phyloP scores from a whole-genome alignment of 192 early-diverging fungal genomes.

The Helicostylum pulchrum region DNA sequence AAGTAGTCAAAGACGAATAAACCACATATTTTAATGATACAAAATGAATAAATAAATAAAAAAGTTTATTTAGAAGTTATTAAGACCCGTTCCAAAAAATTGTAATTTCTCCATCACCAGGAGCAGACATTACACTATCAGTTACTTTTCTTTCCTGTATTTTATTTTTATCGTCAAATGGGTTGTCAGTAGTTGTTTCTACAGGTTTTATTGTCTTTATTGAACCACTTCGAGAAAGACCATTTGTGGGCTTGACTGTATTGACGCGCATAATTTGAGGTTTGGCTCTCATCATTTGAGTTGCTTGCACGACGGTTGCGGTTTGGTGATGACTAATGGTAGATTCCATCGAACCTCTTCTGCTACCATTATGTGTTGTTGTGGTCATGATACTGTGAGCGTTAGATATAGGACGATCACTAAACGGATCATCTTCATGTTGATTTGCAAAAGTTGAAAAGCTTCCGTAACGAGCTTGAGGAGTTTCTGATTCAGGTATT shows the following conservation, averaged over 20 bases:
- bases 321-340: slow-evolving; percentile 6
- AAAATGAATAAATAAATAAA: not conserved
- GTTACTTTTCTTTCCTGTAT: slow-evolving; percentile 6
- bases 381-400: slow-evolving; percentile 6
- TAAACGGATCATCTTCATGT: not conserved
- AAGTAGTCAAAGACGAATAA: slow-evolving; percentile 15
- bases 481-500: slow-evolving; percentile 8
- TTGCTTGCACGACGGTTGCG: slow-evolving; percentile 12
- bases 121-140: slow-evolving; percentile 29
- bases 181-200: not conserved
- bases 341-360: slow-evolving; percentile 13
- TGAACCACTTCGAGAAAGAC: slow-evolving; percentile 18
- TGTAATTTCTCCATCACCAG: slow-evolving; percentile 40
- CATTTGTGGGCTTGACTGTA: slow-evolving; percentile 23
- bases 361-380: slow-evolving; percentile 14
- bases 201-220: slow-evolving; percentile 22
- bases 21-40: not conserved
- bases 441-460: slow-evolving; percentile 1
- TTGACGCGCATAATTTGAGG: slow-evolving; percentile 37
- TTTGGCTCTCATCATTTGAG: slow-evolving; percentile 35
- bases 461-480: slow-evolving; percentile 9
- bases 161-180: slow-evolving; percentile 14
- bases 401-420: slow-evolving; percentile 3
- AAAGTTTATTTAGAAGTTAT: not conserved
- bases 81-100: slow-evolving; percentile 31